Evolutionary conservation across 2,329 filamentous ascomycete species (phyloP), one percentile per base, ranked within the genome.

Genomic region (Epicoccum nigrum): DNA sequence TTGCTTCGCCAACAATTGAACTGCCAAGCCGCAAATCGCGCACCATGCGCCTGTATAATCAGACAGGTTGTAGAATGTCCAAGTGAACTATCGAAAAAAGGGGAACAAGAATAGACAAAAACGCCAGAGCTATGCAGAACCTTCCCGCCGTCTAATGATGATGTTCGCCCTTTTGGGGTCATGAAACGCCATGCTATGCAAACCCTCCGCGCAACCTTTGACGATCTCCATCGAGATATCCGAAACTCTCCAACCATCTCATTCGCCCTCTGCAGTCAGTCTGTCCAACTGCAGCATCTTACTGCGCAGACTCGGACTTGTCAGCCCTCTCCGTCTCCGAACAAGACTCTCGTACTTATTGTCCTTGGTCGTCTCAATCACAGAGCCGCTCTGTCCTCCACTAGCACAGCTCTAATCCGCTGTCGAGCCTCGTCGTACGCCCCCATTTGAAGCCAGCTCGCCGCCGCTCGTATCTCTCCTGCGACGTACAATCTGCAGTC

Each of bases 401-500:
- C n/a, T n/a, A 44, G 43, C 32, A 21, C 17, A 23, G 1, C 62
- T 55, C 48, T 55, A 55, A 17, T 52, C 34, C 16, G 39, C 43
- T 11, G 44, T 51, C 34, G 55, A 55, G 33, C 53, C 57, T 31
- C 42, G 34, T 27, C 39, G 30, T 13, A 15, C 33, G 11, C 23
- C 38, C 13, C 23, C 47, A 9, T n/a, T 37, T 7, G 32, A 46
- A 75, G 56, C 59, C 58, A 72, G 58, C 41, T 72, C 69, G 3
- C 69, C 69, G 0, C 69, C 70, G 46, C 64, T 69, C 2, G 69
- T 72, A 41, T 73, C 68, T n/a, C 70, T 54, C 38, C 70, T 58
- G 1, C 69, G 43, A 8, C 70, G 50, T 15, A 71, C 64, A 39
- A 72, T 70, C 40, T 71, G 67, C 35, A 73, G 39, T 2, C 70